Base-by-base conservation (phyloP, 345 rosid species). In the Raphanus raphanistrum region DNA sequence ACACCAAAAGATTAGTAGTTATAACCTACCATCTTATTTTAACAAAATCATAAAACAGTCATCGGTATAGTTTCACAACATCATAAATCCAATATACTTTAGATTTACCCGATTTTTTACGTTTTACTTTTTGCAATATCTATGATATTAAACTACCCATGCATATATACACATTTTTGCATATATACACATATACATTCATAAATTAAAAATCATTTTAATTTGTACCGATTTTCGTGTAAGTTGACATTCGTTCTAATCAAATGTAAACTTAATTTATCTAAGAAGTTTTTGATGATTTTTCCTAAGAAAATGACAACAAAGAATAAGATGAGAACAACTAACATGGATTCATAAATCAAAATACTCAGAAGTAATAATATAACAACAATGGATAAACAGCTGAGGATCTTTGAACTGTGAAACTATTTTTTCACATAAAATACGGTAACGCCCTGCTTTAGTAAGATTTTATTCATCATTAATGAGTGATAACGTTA, bases 1-100 rank as follows among this genome's bases (percentile, higher is more conserved):
- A 26, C 71, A 33, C 65, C 65, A 65, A 35, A 10, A 25, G 27
- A n/a, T 26, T 63, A 35, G 63, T 74, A 36, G 57, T 55, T 63
- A 63, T 41, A 36, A 66, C 54, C 5, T 35, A 64, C 25, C 58
- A 33, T 57, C 38, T 35, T 32, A n/a, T 16, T 65, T 38, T 41
- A 66, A 36, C 65, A 66, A n/a, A 54, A 35, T 4, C 43, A 55
- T n/a, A 0, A 60, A 54, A 12, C 32, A 48, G 13, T 73, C 50
- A 63, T 50, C 5, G 48, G 4, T 35, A 2, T 54, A 50, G 11
- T n/a, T 73, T 63, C 35, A 48, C 65, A n/a, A 63, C 54, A 48
- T 48, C 54, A 48, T 17, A 48, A 13, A 48, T 48, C 54, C 54
- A 6, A 3, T 64, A 35, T 9, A 52, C 3, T 11, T 25, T 16